Base-by-base conservation (phyloP, 352 stramenopile genomes). In the Globisporangium orthogonon region DNA sequence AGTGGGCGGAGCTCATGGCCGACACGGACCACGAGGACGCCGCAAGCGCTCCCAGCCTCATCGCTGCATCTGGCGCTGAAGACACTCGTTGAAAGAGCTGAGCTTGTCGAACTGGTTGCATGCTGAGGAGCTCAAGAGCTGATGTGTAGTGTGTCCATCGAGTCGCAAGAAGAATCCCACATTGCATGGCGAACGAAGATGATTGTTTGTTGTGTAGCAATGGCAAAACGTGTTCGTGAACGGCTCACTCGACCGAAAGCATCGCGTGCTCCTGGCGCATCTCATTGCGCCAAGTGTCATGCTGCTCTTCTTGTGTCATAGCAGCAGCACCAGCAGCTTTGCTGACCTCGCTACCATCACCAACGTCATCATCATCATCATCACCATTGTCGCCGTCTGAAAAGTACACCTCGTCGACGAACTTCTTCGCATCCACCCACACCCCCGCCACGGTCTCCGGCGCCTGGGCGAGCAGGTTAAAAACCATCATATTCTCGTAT, bases 401-500 rank as follows among this genome's bases (percentile, higher is more conserved):
- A 10, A 68, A 68, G 39, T 78, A 83, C 11, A 81, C 62, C 29
- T 75, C 62, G 29, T 69, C 57, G 17, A 80, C 65, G 9, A 78
- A 56, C 6, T 48, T 29, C 54, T 69, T 73, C 28, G 65, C 73
- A 49, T 84, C 74, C 18, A 86, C 54, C 73, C 74, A 86, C 14
- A 86, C 71, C 2, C 76, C 73, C 46, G 49, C 58, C 30, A 80
- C 60, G 29, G 58, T 66, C 18, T 35, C 63, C 13, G 66, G 43
- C 18, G 63, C 50, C 17, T 65, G 28, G 14, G 71, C 35, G 18
- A 80, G 54, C 59, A 86, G 50, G 39, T 72, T 62, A 35, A 66
- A 59, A 29, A 86, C 54, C 29, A 84, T n/a, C 31, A 61, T 63
- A 52, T 86, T 86, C 39, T 86, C 76, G 56, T 80, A 86, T 29